These are phyloP conservation scores for Orbilia ellipsospora DNA, from an alignment of 2,329 filamentous ascomycete species.

Conservation along the genomic window DNA sequence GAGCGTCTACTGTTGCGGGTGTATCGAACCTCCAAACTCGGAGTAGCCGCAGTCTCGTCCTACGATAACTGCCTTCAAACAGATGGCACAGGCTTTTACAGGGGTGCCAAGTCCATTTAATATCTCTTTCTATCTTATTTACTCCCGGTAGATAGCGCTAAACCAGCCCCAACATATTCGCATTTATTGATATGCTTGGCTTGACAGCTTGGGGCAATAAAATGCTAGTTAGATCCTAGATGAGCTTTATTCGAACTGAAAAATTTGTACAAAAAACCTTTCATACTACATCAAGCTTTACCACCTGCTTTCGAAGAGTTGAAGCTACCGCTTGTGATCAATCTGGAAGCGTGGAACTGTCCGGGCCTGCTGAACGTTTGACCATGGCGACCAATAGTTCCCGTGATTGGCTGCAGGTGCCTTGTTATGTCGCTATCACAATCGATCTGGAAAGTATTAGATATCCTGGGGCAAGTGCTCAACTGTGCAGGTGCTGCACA, in stretches of 20 bases:
- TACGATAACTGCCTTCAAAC: no score
- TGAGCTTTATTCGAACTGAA: no score
- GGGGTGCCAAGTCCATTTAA: no score
- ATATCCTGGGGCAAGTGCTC: slow-evolving; percentile 10
- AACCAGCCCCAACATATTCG: no score
- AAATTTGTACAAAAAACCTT: no score
- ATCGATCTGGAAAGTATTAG: slow-evolving; percentile 23
- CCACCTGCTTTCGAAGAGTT: not conserved
- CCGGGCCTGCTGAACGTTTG: not conserved
- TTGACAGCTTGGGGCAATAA: no score
- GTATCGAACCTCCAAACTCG: slow-evolving; percentile 12
- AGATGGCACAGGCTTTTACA: no score
- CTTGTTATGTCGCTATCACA: slow-evolving; percentile 34
- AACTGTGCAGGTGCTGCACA: no score
- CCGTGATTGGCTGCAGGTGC: slow-evolving; percentile 41
- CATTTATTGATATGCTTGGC: no score
- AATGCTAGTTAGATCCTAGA: no score
- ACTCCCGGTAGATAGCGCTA: no score
- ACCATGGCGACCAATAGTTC: slow-evolving; percentile 4
- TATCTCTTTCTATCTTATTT: no score
- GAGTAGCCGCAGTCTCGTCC: slow-evolving; percentile 29
- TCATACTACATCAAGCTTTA: not conserved
- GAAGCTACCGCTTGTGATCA: not conserved
- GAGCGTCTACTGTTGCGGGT: slow-evolving; percentile 30
- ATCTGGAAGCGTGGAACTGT: not conserved